Percentiles rank a stretch among this genome's conserved stretches.
Evolutionary conservation across 2,329 filamentous ascomycete species (phyloP).

Genomic region (Didymella glomerata): DNA sequence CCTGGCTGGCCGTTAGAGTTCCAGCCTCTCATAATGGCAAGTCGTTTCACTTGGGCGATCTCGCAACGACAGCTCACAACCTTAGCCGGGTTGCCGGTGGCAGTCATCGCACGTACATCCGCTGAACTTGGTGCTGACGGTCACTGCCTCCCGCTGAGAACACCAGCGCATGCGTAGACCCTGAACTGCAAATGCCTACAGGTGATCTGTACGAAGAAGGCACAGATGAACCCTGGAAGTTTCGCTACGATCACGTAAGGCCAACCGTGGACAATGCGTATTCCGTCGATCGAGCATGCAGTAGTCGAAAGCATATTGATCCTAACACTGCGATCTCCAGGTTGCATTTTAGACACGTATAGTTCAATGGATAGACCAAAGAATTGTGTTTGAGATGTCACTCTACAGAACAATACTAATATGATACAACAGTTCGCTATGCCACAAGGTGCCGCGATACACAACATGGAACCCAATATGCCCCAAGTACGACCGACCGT

Average conservation of each 20-base stretch:
- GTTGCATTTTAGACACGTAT: not conserved
- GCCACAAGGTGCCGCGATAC: not conserved
- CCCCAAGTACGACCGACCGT: constrained; percentile 9
- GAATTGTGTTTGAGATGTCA: not conserved
- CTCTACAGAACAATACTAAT: not conserved
- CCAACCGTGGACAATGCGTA: not conserved
- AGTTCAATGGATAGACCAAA: not conserved
- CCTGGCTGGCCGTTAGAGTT: constrained; percentile 1
- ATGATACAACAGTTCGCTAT: not conserved
- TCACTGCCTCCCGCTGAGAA: constrained; percentile 32
- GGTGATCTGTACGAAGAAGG: constrained; percentile 14
- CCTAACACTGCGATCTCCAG: not conserved
- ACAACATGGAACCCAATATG: constrained; percentile 4
- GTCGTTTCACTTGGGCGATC: constrained; percentile 7
- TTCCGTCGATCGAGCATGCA: not conserved
- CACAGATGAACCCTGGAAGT: not conserved
- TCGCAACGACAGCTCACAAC: constrained; percentile 1
- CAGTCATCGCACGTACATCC: constrained; percentile 26
- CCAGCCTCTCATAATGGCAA: constrained; percentile 10
- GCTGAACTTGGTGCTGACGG: constrained; percentile 22
- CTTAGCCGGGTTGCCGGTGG: constrained; percentile 14
- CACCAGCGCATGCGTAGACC: constrained; percentile 9
- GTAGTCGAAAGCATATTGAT: not conserved
- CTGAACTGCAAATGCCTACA: constrained; percentile 25
- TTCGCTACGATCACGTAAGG: not conserved